Evolutionary conservation across 352 stramenopile species (phyloP).

Genomic region (Phytophthora vignae): DNA sequence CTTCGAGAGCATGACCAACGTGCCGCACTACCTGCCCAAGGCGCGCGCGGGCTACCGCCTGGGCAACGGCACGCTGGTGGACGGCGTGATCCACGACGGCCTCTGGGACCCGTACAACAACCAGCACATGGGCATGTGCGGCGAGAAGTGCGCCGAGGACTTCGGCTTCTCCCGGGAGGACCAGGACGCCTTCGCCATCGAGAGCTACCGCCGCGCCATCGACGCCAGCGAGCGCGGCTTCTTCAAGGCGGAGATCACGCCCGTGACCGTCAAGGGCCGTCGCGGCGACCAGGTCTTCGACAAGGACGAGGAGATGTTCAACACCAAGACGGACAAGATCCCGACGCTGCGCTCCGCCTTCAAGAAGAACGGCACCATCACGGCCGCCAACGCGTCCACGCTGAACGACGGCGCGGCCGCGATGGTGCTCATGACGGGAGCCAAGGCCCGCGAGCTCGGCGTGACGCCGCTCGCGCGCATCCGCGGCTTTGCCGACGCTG

Average conservation of each 20-base stretch:
- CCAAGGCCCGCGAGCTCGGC: constrained; percentile 85
- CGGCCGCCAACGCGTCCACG: constrained; percentile 96
- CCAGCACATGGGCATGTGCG: constrained; percentile 95
- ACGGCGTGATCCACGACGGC: constrained; percentile 95
- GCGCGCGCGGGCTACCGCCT: constrained; percentile 92
- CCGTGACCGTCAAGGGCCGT: constrained; percentile 82
- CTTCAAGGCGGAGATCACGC: constrained; percentile 92
- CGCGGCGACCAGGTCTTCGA: constrained; percentile 70
- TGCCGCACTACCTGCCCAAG: constrained; percentile 96
- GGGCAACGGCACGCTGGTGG: constrained; percentile 91
- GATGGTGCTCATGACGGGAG: constrained; percentile 96
- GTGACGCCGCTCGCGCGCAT: constrained; percentile 82
- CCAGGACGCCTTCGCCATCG: constrained; percentile 95
- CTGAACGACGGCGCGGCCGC: constrained; percentile 98
- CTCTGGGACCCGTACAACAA: constrained; percentile 98
- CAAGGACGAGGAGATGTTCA: constrained; percentile 94
- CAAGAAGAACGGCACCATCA: constrained; percentile 96
- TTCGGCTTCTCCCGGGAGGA: constrained; percentile 94
- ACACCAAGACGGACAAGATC: constrained; percentile 94
- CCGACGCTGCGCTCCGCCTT: constrained; percentile 93
- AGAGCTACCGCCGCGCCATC: constrained; percentile 91
- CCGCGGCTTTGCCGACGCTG: constrained; percentile 83
- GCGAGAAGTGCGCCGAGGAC: constrained; percentile 94
- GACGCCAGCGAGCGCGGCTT: constrained; percentile 85
- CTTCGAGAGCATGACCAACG: constrained; percentile 98